These are phyloP conservation scores for Penicillium sp. DNA, from an alignment of 2,329 filamentous ascomycete species.

Conservation along the genomic window DNA sequence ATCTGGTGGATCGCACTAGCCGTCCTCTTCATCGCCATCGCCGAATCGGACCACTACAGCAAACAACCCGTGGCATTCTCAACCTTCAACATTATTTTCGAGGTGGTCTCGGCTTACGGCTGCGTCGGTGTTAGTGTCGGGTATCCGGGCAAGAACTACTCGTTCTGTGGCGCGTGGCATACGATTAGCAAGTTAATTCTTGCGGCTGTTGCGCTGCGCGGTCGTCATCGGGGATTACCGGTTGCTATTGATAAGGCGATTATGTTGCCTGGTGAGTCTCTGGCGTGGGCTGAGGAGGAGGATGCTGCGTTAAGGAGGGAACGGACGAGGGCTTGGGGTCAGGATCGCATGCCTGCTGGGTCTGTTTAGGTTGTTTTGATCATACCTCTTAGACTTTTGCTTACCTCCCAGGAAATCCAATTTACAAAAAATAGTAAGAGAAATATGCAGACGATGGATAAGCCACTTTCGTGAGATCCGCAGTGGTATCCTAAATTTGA, in stretches of 20 bases:
- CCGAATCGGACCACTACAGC: slow-evolving; percentile 58
- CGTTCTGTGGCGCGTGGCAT: slow-evolving; percentile 56
- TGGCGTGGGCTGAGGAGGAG: slow-evolving; percentile 44
- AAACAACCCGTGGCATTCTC: slow-evolving; percentile 53
- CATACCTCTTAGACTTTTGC: too few relatives aligned
- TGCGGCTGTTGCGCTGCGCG: background rate
- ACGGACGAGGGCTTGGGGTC: slow-evolving; percentile 22
- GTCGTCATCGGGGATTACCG: slow-evolving; percentile 49
- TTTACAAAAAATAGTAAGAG: too few relatives aligned
- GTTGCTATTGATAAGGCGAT: slow-evolving; percentile 56
- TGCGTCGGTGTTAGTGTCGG: slow-evolving; percentile 63
- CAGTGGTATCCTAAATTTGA: too few relatives aligned
- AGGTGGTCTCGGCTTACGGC: slow-evolving; percentile 53
- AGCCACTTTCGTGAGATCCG: too few relatives aligned
- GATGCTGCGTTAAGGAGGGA: slow-evolving; percentile 37
- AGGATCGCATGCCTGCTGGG: slow-evolving; percentile 26
- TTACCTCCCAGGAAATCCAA: too few relatives aligned
- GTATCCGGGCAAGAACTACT: slow-evolving; percentile 53
- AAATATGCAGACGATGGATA: too few relatives aligned
- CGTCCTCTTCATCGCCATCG: slow-evolving; percentile 58
- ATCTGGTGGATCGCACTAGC: slow-evolving; percentile 65
- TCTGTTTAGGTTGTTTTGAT: slow-evolving; percentile 15
- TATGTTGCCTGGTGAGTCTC: slow-evolving; percentile 40
- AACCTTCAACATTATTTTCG: slow-evolving; percentile 58
- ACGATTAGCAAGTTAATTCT: slow-evolving; percentile 56